A percentile compares a stretch with the other conserved stretches of the same genome.
phyloP scores from a whole-genome alignment of 768 basidiomycete species.

The Termitomyces sp. region DNA sequence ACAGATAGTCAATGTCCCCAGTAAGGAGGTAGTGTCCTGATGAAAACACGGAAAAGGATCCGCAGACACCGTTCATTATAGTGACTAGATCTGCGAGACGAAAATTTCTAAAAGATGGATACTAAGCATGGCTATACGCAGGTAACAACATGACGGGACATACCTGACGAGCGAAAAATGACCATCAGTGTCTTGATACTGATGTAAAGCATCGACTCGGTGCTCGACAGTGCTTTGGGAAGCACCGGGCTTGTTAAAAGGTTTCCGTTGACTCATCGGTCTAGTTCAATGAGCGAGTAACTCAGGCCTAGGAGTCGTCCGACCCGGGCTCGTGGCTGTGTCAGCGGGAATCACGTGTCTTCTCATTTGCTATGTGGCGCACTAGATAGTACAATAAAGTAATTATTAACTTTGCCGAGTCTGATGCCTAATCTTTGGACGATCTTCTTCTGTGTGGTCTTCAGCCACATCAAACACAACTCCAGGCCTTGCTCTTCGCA shows the following conservation, averaged over 20 bases:
- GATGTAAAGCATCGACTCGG: slow-evolving; percentile 52
- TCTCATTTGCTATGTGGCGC: slow-evolving; percentile 2
- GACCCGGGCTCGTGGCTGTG: slow-evolving; percentile 1
- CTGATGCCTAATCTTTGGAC: slow-evolving; percentile 14
- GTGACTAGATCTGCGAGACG: slow-evolving; percentile 97
- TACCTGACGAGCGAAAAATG: slow-evolving; percentile 98
- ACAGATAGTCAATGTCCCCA: slow-evolving; percentile 73
- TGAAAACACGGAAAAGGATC: slow-evolving; percentile 90
- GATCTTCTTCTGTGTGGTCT: slow-evolving; percentile 41
- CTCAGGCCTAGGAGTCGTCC: not conserved
- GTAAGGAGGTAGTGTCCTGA: slow-evolving; percentile 85
- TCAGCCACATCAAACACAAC: slow-evolving; percentile 63
- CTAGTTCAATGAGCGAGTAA: slow-evolving; percentile 9
- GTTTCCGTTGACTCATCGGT: slow-evolving; percentile 49
- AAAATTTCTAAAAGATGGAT: slow-evolving; percentile 70
- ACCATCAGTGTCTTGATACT: slow-evolving; percentile 85
- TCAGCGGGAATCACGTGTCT: slow-evolving; percentile 10
- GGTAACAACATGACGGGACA: slow-evolving; percentile 11
- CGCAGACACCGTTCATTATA: slow-evolving; percentile 98
- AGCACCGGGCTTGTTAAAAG: slow-evolving; percentile 23
- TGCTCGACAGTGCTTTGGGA: slow-evolving; percentile 17
- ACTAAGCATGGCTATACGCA: slow-evolving; percentile 12
- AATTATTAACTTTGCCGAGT: slow-evolving; percentile 7
- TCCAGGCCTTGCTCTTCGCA: slow-evolving; percentile 49
- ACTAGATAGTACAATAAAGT: not conserved